phyloP scores from a whole-genome alignment of 768 basidiomycete genomes.

The Naematelia aurantialba region DNA sequence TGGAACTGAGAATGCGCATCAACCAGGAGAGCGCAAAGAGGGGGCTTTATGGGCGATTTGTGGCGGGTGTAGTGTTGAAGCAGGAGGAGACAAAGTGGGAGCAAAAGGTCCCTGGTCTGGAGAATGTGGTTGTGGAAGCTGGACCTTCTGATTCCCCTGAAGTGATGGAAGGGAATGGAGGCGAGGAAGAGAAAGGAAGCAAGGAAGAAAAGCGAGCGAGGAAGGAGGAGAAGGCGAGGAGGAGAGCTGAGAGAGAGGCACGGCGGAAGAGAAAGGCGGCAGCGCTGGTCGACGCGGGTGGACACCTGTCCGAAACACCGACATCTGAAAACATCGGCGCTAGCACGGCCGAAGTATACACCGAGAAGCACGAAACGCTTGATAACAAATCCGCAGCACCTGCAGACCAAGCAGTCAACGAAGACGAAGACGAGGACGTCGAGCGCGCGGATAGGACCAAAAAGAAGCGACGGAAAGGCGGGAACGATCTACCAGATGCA shows the following conservation, averaged over 20 bases:
- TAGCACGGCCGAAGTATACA: no score
- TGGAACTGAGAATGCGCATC: conserved; percentile 52
- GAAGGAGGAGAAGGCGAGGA: conserved; percentile 21
- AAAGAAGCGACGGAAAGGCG: conserved; percentile 15
- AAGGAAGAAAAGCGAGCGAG: conserved; percentile 18
- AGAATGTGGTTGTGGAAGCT: conserved; percentile 1
- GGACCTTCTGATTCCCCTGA: neutral
- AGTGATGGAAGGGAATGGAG: neutral
- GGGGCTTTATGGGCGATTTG: conserved; percentile 74
- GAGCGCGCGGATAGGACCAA: conserved; percentile 6
- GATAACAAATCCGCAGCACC: no score
- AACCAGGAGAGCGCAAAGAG: conserved; percentile 74
- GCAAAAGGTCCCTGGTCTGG: conserved; percentile 1
- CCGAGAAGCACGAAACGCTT: no score
- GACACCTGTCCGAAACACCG: no score
- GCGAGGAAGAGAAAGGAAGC: conserved; percentile 1
- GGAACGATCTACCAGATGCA: neutral
- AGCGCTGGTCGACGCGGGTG: conserved; percentile 52
- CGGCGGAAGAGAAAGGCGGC: conserved; percentile 56
- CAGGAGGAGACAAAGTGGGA: conserved; percentile 9
- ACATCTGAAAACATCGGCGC: no score
- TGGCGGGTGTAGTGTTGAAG: conserved; percentile 57
- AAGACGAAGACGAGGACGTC: conserved; percentile 11
- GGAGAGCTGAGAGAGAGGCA: conserved; percentile 18
- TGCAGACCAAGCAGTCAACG: conserved; percentile 22